A percentile compares a stretch with the other conserved stretches of the same genome.
These are phyloP conservation scores for Tieghemostelium lacteum DNA, from an alignment of 78 protist species.

Conservation along the genomic window DNA sequence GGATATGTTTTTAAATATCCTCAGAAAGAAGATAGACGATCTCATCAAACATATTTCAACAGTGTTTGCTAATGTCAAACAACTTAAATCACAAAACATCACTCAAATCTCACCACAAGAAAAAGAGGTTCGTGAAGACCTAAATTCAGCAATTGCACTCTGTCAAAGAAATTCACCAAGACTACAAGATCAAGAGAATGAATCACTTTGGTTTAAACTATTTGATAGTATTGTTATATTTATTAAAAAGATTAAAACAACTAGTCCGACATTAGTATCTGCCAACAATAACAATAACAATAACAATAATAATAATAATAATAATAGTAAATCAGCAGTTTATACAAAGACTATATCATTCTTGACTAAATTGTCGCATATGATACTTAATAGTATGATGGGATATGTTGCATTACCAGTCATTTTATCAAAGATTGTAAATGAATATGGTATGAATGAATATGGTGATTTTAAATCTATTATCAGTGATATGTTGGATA, in stretches of 20 bases:
- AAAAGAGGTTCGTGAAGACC: slow-evolving; percentile 32
- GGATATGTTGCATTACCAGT: slow-evolving; percentile 72
- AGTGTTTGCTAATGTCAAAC: slow-evolving; percentile 54
- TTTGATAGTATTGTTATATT: slow-evolving; percentile 47
- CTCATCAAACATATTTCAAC: slow-evolving; percentile 9
- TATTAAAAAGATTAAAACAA: slow-evolving; percentile 40
- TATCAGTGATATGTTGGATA: not conserved
- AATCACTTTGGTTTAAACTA: slow-evolving; percentile 61
- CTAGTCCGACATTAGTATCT: too few species aligned
- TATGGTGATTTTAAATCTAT: slow-evolving; percentile 69
- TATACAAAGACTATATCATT: slow-evolving; percentile 24
- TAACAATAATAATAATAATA: not conserved
- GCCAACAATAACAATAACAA: not conserved
- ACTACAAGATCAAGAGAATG: slow-evolving; percentile 48
- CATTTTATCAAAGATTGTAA: slow-evolving; percentile 53
- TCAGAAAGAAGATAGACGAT: slow-evolving; percentile 26
- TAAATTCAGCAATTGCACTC: slow-evolving; percentile 32
- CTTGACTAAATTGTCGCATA: slow-evolving; percentile 30
- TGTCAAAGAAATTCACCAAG: slow-evolving; percentile 70
- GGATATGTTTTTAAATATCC: slow-evolving; percentile 43
- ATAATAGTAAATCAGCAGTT: slow-evolving; percentile 1
- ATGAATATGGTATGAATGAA: slow-evolving; percentile 65
- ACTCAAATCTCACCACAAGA: slow-evolving; percentile 24
- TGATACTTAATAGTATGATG: slow-evolving; percentile 67
- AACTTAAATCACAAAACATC: slow-evolving; percentile 3